Base-by-base conservation (phyloP, 352 stramenopile genomes). In the Phytopythium cucurbitacearum region DNA sequence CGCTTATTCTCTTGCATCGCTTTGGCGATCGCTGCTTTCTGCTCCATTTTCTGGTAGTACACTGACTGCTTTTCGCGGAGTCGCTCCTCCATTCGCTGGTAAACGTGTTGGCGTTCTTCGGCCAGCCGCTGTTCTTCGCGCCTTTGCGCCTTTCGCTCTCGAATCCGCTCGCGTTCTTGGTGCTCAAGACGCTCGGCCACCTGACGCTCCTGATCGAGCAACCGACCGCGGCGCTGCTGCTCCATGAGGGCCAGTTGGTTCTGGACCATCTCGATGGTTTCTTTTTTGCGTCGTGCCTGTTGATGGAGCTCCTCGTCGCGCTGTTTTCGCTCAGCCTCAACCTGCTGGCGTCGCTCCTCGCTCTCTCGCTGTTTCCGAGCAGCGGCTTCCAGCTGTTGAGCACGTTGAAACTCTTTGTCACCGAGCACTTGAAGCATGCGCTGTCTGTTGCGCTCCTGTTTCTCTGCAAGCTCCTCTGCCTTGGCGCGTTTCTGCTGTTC, bases 401-500 rank as follows among this genome's bases (percentile, higher is more conserved):
- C 57, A 0, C 67, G 65, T 44, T 86, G 71, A 9, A 71, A 15
- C 37, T 84, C 81, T 33, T 79, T 84, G 48, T 91, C 79, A 43
- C 77, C 53, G 13, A 91, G 45, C 11, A 91, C 80, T 46, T 60
- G 73, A 9, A 64, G 67, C 42, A 91, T 82, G 5, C 79, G 71
- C 48, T 83, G 73, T 16, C 85, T 77, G 63, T 89, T 91, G 32
- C 67, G 72, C 28, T 78, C 60, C 46, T 90, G 80, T 51, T 87
- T 91, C 5, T 87, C 69, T 0, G 63, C 51, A 34, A 85, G 51
- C 36, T 83, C 71, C 2, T 59, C 49, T 0, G 73, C 72, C 45
- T 77, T 87, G 11, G 67, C 43, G 0, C 56, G 60, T 36, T 76
- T 77, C 41, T 81, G 71, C 6, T 56, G 47, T 33, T 86, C 74